Evolutionary conservation across 345 rosid genomes (phyloP), one percentile per base, ranked within the genome.

Genomic region (Sonneratia caseolaris): DNA sequence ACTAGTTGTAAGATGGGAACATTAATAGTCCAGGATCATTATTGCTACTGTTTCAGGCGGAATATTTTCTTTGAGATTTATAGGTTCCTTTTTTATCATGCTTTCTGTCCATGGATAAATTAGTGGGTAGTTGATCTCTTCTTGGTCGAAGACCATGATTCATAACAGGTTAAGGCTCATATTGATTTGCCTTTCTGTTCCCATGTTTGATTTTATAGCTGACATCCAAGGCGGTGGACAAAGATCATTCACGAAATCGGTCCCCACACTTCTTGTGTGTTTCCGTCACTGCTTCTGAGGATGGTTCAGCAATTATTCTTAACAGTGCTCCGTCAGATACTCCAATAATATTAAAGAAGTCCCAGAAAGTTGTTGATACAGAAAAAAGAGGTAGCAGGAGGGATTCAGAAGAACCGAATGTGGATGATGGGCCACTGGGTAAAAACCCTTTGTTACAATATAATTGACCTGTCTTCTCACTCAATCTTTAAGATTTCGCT

Each of bases 251-350:
- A 21, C 83, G 91, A 77, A n/a, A 96, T 74, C 85, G 93, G 21
- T 75, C 87, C 68, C 87, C 87, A 5, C 97, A 92, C 74, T 92
- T 88, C 73, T 79, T 74, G 32, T 88, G 96, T 38, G 89, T 92
- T 13, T 83, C 85, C 38, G 37, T 90, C 74, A 80, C 83, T 3
- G 86, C 83, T 3, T 85, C 82, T 78, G 90, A 80, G 48, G 83
- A 79, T 73, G 82, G 77, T 74, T 81, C 88, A 10, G 79, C 84
- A 27, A 74, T 90, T 71, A 71, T 66, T 65, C 79, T 89, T 35
- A 80, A 80, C 70, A 84, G 80, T 69, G 85, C 91, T 48, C 43
- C 82, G 62, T 80, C 83, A 37, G 51, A 79, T 71, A 66, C 53
- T 51, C 94, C 91, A 4, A 24, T 86, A 68, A 35, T 75, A 19